Evolutionary conservation across 2,329 filamentous ascomycete species (phyloP).

Genomic region (Pseudogymnoascus sp.): DNA sequence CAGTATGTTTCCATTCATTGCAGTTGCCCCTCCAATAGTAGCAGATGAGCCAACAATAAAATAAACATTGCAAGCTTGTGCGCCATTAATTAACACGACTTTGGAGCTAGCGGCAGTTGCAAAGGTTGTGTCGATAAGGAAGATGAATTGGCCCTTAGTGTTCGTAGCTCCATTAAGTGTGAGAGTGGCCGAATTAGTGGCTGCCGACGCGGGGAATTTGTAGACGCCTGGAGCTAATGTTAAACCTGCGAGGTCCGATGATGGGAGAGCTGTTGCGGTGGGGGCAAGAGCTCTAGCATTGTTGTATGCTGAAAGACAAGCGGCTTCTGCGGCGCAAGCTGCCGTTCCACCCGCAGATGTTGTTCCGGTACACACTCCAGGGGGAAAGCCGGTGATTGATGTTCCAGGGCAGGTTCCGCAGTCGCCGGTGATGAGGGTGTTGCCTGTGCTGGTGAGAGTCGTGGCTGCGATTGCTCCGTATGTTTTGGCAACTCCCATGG

Average conservation of each 20-base stretch:
- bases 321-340: constrained; percentile 16
- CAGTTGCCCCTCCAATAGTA: constrained; percentile 11
- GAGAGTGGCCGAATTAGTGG: not conserved
- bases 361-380: constrained; percentile 14
- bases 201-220: constrained; percentile 12
- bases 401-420: constrained; percentile 17
- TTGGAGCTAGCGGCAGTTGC: constrained; percentile 15
- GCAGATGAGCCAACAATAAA: constrained; percentile 21
- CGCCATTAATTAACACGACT: constrained; percentile 19
- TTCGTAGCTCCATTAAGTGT: constrained; percentile 19
- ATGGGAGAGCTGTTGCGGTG: constrained; percentile 5
- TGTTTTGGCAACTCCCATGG: constrained; percentile 12
- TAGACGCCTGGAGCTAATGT: constrained; percentile 16
- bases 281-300: constrained; percentile 3
- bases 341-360: constrained; percentile 13
- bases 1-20: constrained; percentile 15
- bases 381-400: constrained; percentile 15
- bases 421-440: constrained; percentile 14
- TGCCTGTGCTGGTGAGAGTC: constrained; percentile 14
- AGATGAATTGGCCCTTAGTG: constrained; percentile 20
- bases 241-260: constrained; percentile 13
- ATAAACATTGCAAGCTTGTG: constrained; percentile 22
- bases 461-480: constrained; percentile 15
- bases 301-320: constrained; percentile 17
- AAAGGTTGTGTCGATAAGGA: constrained; percentile 18